These are phyloP conservation scores for Umbelopsis sp. DNA, from an alignment of 192 early-diverging fungal species.

Conservation along the genomic window DNA sequence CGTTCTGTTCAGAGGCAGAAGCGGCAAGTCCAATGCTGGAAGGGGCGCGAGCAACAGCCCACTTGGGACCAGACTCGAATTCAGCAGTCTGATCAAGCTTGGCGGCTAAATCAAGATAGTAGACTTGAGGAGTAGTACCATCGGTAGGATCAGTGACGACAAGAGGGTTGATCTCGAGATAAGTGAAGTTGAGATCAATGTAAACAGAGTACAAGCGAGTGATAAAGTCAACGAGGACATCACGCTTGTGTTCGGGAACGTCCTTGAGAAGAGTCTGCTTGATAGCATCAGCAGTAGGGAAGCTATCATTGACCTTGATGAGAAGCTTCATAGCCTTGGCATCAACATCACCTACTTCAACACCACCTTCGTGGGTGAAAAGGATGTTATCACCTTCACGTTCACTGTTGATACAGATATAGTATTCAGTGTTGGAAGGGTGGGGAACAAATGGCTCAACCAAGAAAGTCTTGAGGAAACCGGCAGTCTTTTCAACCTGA, in stretches of 20 bases:
- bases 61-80: slow-evolving; percentile 95
- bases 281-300: slow-evolving; percentile 71
- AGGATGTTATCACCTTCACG: slow-evolving; percentile 96
- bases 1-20: slow-evolving; percentile 37
- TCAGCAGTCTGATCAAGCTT: slow-evolving; percentile 99
- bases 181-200: slow-evolving; percentile 96
- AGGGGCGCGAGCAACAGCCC: slow-evolving; percentile 83
- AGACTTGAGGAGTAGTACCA: slow-evolving; percentile 68
- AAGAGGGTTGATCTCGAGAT: slow-evolving; percentile 99
- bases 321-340: slow-evolving; percentile 91
- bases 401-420: slow-evolving; percentile 94
- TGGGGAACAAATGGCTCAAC: slow-evolving; percentile 96
- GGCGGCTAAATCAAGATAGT: slow-evolving; percentile 94
- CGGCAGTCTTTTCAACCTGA: slow-evolving; percentile 81
- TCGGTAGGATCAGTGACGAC: slow-evolving; percentile 80
- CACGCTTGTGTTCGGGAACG: slow-evolving; percentile 66
- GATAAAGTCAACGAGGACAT: slow-evolving; percentile 88
- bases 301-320: slow-evolving; percentile 76
- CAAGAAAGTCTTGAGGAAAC: slow-evolving; percentile 91
- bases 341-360: slow-evolving; percentile 98
- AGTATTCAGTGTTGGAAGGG: slow-evolving; percentile 91
- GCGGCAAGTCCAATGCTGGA: slow-evolving; percentile 48
- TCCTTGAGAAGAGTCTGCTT: slow-evolving; percentile 67
- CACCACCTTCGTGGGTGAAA: slow-evolving; percentile 98
- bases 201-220: slow-evolving; percentile 93